phyloP scores from a whole-genome alignment of 495 filamentous ascomycete genomes.

The Eremomyces bilateralis region DNA sequence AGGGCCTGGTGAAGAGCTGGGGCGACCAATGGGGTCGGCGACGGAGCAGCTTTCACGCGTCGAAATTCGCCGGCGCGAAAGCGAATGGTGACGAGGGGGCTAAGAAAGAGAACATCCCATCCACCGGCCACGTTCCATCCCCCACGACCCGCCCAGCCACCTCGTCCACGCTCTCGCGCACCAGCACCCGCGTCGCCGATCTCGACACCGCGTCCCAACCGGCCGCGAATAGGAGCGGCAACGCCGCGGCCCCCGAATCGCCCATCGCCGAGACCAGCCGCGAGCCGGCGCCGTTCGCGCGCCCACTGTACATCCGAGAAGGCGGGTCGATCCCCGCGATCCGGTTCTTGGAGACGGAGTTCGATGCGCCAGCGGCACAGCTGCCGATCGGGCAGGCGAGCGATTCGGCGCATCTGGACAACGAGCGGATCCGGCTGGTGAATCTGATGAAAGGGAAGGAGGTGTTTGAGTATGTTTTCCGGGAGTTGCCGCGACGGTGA shows the following conservation, averaged over 20 bases:
- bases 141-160: not conserved
- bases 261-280: not conserved
- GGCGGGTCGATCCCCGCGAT: conserved; percentile 88
- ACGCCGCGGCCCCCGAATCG: not conserved
- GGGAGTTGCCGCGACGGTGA: conserved; percentile 35
- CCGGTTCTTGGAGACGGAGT: conserved; percentile 86
- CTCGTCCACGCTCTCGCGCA: conserved; percentile 34
- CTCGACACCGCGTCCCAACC: not conserved
- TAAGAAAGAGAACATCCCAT: too few species aligned
- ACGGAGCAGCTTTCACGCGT: conserved; percentile 3
- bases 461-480: conserved; percentile 76
- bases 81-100: not conserved
- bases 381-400: conserved; percentile 89
- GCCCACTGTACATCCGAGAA: conserved; percentile 78
- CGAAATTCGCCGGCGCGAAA: not conserved
- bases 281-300: not conserved
- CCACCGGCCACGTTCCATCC: conserved; percentile 4
- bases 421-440: conserved; percentile 66
- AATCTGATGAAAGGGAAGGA: conserved; percentile 83
- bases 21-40: conserved; percentile 19
- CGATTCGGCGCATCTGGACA: conserved; percentile 83
- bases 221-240: not conserved
- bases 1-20: conserved; percentile 75
- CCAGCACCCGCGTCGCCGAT: conserved; percentile 8
- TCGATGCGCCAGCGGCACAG: conserved; percentile 78